Percentiles rank a stretch among this genome's conserved stretches.
Evolutionary conservation across 192 early-diverging fungal genomes (phyloP).

Genomic region (Umbelopsis sp.): DNA sequence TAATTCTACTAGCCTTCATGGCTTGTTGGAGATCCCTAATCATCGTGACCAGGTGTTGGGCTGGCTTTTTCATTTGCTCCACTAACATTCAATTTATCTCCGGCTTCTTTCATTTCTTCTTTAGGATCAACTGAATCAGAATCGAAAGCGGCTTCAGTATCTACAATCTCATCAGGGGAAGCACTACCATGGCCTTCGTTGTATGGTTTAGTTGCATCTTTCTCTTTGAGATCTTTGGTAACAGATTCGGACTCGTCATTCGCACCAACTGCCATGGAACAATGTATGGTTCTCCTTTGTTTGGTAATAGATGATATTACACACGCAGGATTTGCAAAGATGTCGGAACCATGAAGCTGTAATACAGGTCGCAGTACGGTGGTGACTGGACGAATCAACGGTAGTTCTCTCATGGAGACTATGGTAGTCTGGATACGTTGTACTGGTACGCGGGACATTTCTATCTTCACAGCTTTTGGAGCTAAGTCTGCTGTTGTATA

Average conservation of each 20-base stretch:
- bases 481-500: no score
- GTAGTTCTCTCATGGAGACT: neutral
- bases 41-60: constrained; percentile 3
- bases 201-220: neutral
- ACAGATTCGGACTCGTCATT: neutral
- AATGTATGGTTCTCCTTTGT: constrained; percentile 1
- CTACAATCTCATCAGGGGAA: neutral
- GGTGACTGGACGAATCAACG: neutral
- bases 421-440: neutral
- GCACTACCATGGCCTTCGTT: constrained; percentile 6
- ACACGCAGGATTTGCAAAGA: neutral
- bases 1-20: neutral
- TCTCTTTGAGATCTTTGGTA: neutral
- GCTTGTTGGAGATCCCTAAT: neutral
- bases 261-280: neutral
- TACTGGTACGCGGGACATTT: neutral
- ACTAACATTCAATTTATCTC: constrained; percentile 9
- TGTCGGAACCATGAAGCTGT: neutral
- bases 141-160: neutral
- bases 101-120: constrained; percentile 5
- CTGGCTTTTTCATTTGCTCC: constrained; percentile 8
- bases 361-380: neutral
- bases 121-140: constrained; percentile 2
- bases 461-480: neutral
- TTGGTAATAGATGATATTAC: neutral